These are phyloP conservation scores for Danielia oregonensis DNA, from an alignment of 805 yeast species.

Conservation along the genomic window DNA sequence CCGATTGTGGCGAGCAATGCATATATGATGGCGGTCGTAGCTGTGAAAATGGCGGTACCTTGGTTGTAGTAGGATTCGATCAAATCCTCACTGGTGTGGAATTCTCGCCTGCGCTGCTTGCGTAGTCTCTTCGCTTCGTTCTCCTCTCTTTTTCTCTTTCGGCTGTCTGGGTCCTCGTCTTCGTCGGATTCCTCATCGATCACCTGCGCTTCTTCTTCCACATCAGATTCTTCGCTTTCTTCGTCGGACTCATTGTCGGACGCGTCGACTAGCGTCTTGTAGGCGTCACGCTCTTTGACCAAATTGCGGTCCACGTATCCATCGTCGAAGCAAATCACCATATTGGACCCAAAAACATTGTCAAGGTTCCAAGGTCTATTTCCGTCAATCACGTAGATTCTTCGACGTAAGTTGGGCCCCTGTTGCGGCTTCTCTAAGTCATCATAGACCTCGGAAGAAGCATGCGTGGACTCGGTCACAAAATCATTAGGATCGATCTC, in stretches of 20 bases:
- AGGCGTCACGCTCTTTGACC: conserved; percentile 57
- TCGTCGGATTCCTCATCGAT: conserved; percentile 22
- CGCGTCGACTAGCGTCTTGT: conserved; percentile 40
- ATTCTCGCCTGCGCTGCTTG: conserved; percentile 36
- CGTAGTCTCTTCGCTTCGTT: conserved; percentile 23
- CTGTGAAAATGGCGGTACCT: conserved; percentile 74
- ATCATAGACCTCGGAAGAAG: conserved; percentile 19
- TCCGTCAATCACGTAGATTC: conserved; percentile 82
- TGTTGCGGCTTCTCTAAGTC: conserved; percentile 19
- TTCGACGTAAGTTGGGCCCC: conserved; percentile 40
- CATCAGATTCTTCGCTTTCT: conserved; percentile 6
- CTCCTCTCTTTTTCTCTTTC: conserved; percentile 24
- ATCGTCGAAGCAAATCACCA: conserved; percentile 82
- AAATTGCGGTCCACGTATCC: conserved; percentile 66
- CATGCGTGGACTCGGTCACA: conserved; percentile 30
- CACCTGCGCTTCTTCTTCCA: conserved; percentile 15
- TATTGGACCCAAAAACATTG: conserved; percentile 79
- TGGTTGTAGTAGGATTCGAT: conserved; percentile 77
- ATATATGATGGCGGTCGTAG: conserved; percentile 76
- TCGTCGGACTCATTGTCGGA: conserved; percentile 15
- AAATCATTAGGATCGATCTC: conserved; percentile 58
- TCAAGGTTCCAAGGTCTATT: conserved; percentile 97
- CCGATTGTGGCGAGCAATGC: conserved; percentile 78
- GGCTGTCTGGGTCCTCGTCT: conserved; percentile 26
- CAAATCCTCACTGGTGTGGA: conserved; percentile 46